Conservation (phyloP, 2,329 filamentous ascomycete species). For the Domatiomyces globalis region DNA sequence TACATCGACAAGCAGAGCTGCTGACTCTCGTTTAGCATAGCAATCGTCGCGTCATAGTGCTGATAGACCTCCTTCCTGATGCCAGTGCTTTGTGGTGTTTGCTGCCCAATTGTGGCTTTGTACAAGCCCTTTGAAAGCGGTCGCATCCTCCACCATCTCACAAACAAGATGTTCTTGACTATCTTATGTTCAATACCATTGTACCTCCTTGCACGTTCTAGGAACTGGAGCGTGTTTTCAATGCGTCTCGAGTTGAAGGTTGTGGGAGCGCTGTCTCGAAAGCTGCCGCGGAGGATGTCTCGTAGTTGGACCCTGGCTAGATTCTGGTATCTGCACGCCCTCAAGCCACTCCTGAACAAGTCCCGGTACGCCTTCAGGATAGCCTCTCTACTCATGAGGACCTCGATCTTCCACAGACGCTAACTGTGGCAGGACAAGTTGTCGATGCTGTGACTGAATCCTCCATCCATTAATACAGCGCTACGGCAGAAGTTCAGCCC, state of each 20-base stretch:
- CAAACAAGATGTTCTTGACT: conserved; percentile 31
- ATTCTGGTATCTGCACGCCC: conserved; percentile 42
- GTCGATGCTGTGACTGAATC: not conserved
- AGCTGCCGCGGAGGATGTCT: conserved; percentile 29
- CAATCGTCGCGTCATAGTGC: conserved; percentile 32
- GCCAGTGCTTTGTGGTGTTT: conserved; percentile 20
- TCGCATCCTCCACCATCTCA: conserved; percentile 31
- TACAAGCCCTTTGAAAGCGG: conserved; percentile 20
- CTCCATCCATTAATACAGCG: too few relatives aligned
- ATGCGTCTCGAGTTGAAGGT: conserved; percentile 29
- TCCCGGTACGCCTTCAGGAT: conserved; percentile 43
- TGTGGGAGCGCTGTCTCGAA: conserved; percentile 24
- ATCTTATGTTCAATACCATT: conserved; percentile 34
- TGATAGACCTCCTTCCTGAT: conserved; percentile 5
- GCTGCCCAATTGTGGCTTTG: not conserved
- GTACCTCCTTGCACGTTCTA: conserved; percentile 27
- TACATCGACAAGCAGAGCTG: conserved; percentile 28
- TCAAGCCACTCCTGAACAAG: conserved; percentile 40
- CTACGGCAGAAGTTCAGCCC: too few relatives aligned
- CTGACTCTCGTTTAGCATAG: conserved; percentile 35
- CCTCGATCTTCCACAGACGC: not conserved
- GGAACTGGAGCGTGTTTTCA: conserved; percentile 33
- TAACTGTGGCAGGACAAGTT: not conserved
- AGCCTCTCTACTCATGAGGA: conserved; percentile 12
- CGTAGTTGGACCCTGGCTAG: conserved; percentile 42